phyloP scores from a whole-genome alignment of 2,329 filamentous ascomycete species.

The Cladophialophora psammophila region DNA sequence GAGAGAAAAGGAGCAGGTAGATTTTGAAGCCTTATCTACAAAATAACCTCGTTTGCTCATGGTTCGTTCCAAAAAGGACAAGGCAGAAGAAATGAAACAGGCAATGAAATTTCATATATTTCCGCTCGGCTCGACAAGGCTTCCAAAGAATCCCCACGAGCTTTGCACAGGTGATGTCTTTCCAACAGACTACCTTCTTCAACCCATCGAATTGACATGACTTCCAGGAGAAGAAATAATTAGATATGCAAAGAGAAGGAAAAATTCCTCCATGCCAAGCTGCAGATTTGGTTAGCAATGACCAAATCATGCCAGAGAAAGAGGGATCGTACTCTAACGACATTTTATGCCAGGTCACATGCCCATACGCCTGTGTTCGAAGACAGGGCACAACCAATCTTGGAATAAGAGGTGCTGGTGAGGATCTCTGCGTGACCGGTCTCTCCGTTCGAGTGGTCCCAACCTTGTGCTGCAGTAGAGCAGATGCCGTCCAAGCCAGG shows the following conservation, averaged over 20 bases:
- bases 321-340: no score
- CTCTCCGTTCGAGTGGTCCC: slow-evolving; percentile 37
- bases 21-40: no score
- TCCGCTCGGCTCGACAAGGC: no score
- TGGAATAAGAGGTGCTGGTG: slow-evolving; percentile 26
- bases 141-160: neutral
- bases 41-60: no score
- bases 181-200: neutral
- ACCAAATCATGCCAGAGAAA: neutral
- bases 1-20: no score
- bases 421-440: slow-evolving; percentile 39
- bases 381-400: slow-evolving; percentile 31
- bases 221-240: neutral
- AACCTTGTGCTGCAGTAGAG: slow-evolving; percentile 33
- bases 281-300: neutral
- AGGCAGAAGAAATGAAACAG: no score
- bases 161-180: neutral
- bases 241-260: neutral
- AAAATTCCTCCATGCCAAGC: neutral
- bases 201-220: slow-evolving; percentile 2
- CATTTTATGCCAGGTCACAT: slow-evolving; percentile 32
- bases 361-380: slow-evolving; percentile 30
- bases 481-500: slow-evolving; percentile 38
- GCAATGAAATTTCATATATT: no score
- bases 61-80: no score